phyloP scores from a whole-genome alignment of 1,284 basidiomycete species.

The Ceratobasidium sp. region DNA sequence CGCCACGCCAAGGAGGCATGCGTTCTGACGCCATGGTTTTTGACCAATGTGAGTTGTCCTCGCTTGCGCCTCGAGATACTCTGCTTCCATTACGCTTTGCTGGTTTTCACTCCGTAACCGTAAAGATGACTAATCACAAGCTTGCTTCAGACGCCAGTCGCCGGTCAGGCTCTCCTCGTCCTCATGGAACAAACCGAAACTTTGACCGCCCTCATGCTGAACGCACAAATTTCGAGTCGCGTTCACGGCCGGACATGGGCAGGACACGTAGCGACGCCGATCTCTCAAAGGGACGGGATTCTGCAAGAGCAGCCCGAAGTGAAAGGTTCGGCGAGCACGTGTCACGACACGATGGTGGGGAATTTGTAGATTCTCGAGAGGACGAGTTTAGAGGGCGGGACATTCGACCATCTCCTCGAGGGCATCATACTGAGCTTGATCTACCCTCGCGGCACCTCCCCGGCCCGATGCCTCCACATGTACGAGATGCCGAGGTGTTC shows the following conservation, averaged over 20 bases:
- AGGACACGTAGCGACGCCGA: constrained; percentile 16
- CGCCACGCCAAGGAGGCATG: constrained; percentile 32
- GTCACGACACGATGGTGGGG: background rate
- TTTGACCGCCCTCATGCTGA: constrained; percentile 26
- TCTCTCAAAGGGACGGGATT: background rate
- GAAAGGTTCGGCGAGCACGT: background rate
- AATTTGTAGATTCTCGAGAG: constrained; percentile 18
- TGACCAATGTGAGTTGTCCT: constrained; percentile 20
- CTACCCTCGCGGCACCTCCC: background rate
- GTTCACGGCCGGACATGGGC: background rate
- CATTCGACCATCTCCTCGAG: constrained; percentile 13
- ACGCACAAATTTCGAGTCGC: constrained; percentile 12
- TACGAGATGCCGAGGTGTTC: constrained; percentile 5
- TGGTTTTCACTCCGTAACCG: background rate
- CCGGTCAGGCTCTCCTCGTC: constrained; percentile 32
- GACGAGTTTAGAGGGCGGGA: constrained; percentile 28
- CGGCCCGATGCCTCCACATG: background rate
- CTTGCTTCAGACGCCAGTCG: constrained; percentile 21
- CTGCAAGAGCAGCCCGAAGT: background rate
- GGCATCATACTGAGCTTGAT: background rate
- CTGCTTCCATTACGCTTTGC: background rate
- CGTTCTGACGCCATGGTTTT: constrained; percentile 33
- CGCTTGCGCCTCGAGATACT: background rate
- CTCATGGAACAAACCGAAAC: constrained; percentile 6
- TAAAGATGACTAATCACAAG: background rate